phyloP scores from a whole-genome alignment of 768 basidiomycete genomes.

The Lactarius psammicola region DNA sequence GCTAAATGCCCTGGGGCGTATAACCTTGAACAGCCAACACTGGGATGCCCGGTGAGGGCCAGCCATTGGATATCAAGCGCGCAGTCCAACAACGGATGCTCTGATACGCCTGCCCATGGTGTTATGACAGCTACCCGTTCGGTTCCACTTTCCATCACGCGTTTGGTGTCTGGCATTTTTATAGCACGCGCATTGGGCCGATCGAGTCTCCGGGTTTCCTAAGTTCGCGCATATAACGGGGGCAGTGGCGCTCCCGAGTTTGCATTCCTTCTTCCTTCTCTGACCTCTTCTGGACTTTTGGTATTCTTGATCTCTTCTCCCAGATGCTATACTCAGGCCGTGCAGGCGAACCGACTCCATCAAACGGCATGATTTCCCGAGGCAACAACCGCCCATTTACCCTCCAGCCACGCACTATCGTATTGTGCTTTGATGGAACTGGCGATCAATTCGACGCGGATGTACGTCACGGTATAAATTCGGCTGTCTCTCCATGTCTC shows the following conservation, averaged over 20 bases:
- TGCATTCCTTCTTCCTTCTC: not conserved
- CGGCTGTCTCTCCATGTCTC: not conserved
- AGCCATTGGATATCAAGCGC: not conserved
- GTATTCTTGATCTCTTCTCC: not conserved
- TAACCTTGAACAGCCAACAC: not conserved
- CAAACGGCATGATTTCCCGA: not conserved
- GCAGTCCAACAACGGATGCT: not conserved
- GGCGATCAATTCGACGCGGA: constrained; percentile 68
- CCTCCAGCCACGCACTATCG: constrained; percentile 46
- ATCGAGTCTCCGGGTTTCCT: not conserved
- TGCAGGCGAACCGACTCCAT: not conserved
- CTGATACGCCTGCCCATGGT: not conserved
- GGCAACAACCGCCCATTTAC: not conserved
- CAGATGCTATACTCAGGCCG: not conserved
- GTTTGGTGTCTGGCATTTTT: not conserved
- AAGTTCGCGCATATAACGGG: not conserved
- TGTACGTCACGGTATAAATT: constrained; percentile 38
- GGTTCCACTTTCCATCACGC: not conserved
- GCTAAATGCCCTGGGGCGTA: not conserved
- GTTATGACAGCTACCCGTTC: not conserved
- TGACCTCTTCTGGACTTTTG: not conserved
- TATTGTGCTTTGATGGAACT: constrained; percentile 68
- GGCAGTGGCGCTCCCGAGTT: not conserved
- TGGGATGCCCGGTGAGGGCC: not conserved
- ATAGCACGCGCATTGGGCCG: not conserved